A percentile compares a stretch with the other conserved stretches of the same genome.
Conservation (phyloP, 2,329 filamentous ascomycete species). For the Colletotrichum liaoningense region DNA sequence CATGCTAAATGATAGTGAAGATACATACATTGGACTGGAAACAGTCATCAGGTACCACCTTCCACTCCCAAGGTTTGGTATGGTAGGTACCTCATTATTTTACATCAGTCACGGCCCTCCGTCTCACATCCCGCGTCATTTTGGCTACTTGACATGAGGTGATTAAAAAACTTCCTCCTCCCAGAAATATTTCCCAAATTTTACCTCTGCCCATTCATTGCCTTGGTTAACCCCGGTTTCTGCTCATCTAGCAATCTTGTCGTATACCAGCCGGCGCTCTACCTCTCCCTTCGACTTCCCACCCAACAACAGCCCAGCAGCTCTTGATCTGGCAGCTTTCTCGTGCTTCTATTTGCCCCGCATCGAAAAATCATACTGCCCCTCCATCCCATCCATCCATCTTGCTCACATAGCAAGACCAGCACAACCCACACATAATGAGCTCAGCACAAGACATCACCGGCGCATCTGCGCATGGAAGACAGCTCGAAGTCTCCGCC, state of each 20-base stretch:
- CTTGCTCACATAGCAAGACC: background rate
- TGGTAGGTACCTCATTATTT: background rate
- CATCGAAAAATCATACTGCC: constrained; percentile 24
- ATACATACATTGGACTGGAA: background rate
- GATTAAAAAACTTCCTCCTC: constrained; percentile 17
- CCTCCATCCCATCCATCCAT: constrained; percentile 2
- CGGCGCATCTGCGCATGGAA: constrained; percentile 44
- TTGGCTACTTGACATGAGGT: constrained; percentile 1
- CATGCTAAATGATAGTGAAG: background rate
- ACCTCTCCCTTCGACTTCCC: background rate
- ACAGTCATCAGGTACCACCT: background rate
- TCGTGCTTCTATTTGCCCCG: constrained; percentile 3
- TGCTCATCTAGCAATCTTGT: background rate
- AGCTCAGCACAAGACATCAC: constrained; percentile 62
- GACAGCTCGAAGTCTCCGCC: constrained; percentile 59
- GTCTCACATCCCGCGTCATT: constrained; percentile 26
- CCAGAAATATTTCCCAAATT: background rate
- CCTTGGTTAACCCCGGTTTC: background rate
- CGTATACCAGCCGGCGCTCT: background rate
- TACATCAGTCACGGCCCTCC: constrained; percentile 7
- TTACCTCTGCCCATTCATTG: background rate
- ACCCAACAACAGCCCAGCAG: background rate
- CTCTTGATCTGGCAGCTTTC: background rate
- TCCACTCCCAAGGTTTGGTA: background rate
- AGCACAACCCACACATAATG: constrained; percentile 46